phyloP scores from a whole-genome alignment of 1,284 basidiomycete species.

The Wallemia hederae region DNA sequence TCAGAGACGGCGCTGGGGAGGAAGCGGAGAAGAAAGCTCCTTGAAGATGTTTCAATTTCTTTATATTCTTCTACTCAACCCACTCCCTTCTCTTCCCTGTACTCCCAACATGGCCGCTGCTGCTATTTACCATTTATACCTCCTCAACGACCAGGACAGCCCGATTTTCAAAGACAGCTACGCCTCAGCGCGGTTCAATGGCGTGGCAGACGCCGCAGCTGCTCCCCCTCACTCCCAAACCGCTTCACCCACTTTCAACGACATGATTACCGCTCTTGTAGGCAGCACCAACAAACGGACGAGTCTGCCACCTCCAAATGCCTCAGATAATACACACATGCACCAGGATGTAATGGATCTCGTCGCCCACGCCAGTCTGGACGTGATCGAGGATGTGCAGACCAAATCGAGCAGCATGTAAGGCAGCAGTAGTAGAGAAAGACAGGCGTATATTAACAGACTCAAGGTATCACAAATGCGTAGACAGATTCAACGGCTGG shows the following conservation, averaged over 20 bases:
- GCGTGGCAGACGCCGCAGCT: no score
- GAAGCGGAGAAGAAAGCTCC: neutral
- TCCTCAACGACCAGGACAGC: neutral
- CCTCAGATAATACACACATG: neutral
- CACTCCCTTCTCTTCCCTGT: neutral
- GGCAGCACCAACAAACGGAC: neutral
- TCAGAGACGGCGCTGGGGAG: neutral
- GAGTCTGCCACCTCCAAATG: neutral
- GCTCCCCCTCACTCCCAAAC: neutral
- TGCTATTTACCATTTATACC: neutral
- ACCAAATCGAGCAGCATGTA: slow-evolving; percentile 58
- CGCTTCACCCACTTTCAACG: no score
- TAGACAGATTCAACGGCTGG: slow-evolving; percentile 95
- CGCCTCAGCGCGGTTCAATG: neutral
- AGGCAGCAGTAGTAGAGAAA: slow-evolving; percentile 13
- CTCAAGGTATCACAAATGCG: slow-evolving; percentile 56
- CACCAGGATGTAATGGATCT: slow-evolving; percentile 57
- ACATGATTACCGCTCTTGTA: neutral
- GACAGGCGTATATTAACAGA: neutral
- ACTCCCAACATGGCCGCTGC: neutral
- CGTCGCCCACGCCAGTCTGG: slow-evolving; percentile 76
- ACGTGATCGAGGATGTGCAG: slow-evolving; percentile 70
- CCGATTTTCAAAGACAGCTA: neutral
- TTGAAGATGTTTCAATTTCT: neutral
- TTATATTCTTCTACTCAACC: no score